A percentile compares a stretch with the other conserved stretches of the same genome.
phyloP scores from a whole-genome alignment of 345 rosid genomes.

The Brassica cretica region DNA sequence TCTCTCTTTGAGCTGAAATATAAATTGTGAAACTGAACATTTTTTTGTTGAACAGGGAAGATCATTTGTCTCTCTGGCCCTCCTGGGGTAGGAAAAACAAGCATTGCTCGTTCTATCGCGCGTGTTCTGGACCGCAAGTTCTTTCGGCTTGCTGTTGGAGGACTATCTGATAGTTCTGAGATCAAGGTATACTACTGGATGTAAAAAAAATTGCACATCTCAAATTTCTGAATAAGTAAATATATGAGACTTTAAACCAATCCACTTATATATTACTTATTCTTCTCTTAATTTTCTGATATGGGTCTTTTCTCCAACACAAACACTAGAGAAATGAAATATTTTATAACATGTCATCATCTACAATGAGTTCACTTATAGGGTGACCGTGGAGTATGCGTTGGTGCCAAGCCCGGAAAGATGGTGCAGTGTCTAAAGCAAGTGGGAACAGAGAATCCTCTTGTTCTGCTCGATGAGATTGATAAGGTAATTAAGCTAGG shows the following conservation, averaged over 20 bases:
- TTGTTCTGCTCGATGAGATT: neutral
- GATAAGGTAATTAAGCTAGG: neutral
- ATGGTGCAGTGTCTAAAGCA: neutral
- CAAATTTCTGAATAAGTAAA: no score
- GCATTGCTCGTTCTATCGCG: neutral
- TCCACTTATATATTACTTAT: no score
- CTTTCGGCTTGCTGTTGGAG: neutral
- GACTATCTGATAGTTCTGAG: neutral
- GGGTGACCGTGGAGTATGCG: neutral
- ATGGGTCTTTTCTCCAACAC: neutral
- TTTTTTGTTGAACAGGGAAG: neutral
- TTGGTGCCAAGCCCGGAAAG: neutral
- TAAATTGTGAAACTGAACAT: neutral
- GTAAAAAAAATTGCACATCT: no score
- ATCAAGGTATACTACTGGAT: neutral
- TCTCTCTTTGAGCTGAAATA: neutral
- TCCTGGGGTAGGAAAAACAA: slow-evolving; percentile 2
- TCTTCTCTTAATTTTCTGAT: neutral
- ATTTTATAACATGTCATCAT: neutral
- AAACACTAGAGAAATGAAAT: neutral
- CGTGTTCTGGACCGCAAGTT: neutral
- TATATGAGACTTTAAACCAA: no score
- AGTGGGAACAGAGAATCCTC: slow-evolving; percentile 2
- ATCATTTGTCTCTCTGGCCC: slow-evolving; percentile 2
- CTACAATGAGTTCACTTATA: neutral